Percentiles rank a stretch among this genome's conserved stretches.
Conservation (phyloP, 805 yeast species). For the Sugiyamaella chiloensis region DNA sequence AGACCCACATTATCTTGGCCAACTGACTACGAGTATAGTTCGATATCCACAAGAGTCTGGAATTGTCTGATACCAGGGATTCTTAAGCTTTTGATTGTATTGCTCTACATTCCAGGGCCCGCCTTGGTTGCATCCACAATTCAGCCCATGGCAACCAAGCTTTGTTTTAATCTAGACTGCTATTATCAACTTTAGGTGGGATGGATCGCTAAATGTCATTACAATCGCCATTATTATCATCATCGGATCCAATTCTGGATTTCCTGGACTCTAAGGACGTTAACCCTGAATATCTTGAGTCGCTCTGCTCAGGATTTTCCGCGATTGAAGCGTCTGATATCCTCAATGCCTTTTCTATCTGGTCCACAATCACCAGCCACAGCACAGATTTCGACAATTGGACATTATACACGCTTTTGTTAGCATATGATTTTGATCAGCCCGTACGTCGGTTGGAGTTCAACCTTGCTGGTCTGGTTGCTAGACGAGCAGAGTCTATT, state of each 20-base stretch:
- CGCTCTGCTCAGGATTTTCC: slow-evolving; percentile 17
- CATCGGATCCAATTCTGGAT: slow-evolving; percentile 21
- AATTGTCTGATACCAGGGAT: too few relatives aligned
- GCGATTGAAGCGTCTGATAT: slow-evolving; percentile 23
- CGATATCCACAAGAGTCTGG: too few relatives aligned
- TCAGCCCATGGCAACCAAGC: too few relatives aligned
- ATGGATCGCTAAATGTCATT: too few relatives aligned
- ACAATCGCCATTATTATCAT: neutral
- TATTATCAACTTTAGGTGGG: too few relatives aligned
- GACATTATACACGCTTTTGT: slow-evolving; percentile 27
- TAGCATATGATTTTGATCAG: slow-evolving; percentile 28
- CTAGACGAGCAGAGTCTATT: slow-evolving; percentile 23
- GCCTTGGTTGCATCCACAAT: too few relatives aligned
- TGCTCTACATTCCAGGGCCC: too few relatives aligned
- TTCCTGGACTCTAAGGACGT: slow-evolving; percentile 13
- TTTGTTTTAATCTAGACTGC: too few relatives aligned
- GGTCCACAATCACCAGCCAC: slow-evolving; percentile 23
- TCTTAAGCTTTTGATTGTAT: too few relatives aligned
- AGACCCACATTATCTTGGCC: too few relatives aligned
- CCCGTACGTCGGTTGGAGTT: slow-evolving; percentile 28
- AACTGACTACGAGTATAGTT: too few relatives aligned
- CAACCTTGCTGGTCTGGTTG: slow-evolving; percentile 29
- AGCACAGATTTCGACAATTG: slow-evolving; percentile 30
- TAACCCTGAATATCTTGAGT: slow-evolving; percentile 16
- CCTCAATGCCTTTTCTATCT: slow-evolving; percentile 24